Evolutionary conservation across 768 basidiomycete species (phyloP), one percentile per base, ranked within the genome.

Genomic region (Leccinellum rugosiceps): DNA sequence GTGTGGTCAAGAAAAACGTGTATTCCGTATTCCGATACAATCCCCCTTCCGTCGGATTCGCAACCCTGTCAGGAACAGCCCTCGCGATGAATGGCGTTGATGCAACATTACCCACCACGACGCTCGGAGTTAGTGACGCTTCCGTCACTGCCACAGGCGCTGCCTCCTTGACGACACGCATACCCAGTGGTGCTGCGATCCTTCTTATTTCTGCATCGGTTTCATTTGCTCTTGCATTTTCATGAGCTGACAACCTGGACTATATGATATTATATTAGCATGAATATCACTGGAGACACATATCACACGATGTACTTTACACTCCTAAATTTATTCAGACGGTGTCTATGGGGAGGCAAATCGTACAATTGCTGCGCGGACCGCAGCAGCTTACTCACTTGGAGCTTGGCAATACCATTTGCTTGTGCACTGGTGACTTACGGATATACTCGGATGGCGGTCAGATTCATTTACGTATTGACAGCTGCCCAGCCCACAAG

Each of bases 1-100:
- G 35, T 10, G 8, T 9, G 34, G 26, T 44, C 32, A 41, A 82
- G 68, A 84, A 84, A 69, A 84, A 83, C 63, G 81, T 82, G 25
- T 83, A 83, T 66, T 77, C 80, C 11, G 78, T 84, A 0, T 82
- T 77, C 65, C 72, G 80, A 23, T 80, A 74, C 55, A 58, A 72
- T 25, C 82, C 82, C 1, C 73, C 82, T 3, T 72, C 77, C 3
- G 78, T 83, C 9, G 82, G 82, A 5, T 82, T 83, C 62, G 82
- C 82, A 17, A 63, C 65, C 3, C 69, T 82, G 28, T 76, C 80
- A 5, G 53, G 60, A 4, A 56, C 57, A 10, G 71, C 63, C 28
- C 61, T 71, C 4, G 59, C 60, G 7, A 62, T 63, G 66, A 71
- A 70, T 30, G 69, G 71, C 4, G 30, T 51, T n/a, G 34, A 58